Conservation (phyloP, 2,329 filamentous ascomycete genomes). For the Macrophomina tecta region DNA sequence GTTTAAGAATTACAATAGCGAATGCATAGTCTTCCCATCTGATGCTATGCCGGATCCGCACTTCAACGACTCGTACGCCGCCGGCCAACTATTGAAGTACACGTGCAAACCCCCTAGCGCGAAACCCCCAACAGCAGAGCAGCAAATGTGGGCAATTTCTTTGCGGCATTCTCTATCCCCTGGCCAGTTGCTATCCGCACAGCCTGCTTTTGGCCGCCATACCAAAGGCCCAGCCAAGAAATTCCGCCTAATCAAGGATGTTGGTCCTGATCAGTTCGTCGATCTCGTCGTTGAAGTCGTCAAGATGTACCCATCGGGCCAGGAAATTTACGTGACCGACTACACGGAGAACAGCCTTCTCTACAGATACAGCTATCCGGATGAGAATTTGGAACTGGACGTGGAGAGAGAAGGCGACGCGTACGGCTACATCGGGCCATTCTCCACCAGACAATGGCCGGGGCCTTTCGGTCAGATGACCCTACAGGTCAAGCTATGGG, state of each 20-base stretch:
- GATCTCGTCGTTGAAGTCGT: constrained; percentile 77
- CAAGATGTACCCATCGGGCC: constrained; percentile 53
- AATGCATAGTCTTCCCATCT: constrained; percentile 35
- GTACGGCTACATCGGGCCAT: constrained; percentile 58
- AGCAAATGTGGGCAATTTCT: constrained; percentile 43
- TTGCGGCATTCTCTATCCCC: constrained; percentile 32
- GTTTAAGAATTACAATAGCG: neutral
- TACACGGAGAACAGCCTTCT: constrained; percentile 76
- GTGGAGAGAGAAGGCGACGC: constrained; percentile 58
- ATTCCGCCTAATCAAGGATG: constrained; percentile 64
- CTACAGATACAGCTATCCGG: constrained; percentile 58
- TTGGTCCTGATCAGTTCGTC: constrained; percentile 63
- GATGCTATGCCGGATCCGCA: constrained; percentile 35
- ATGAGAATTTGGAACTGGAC: constrained; percentile 34
- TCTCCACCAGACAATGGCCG: constrained; percentile 61
- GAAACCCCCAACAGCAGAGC: constrained; percentile 30
- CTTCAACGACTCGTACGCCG: constrained; percentile 36
- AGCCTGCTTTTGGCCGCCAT: neutral
- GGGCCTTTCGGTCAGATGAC: constrained; percentile 77
- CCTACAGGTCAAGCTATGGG: constrained; percentile 74
- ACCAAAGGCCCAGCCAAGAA: neutral
- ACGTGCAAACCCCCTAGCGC: neutral
- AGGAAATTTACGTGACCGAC: constrained; percentile 76
- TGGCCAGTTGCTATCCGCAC: neutral
- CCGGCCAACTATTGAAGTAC: constrained; percentile 26